Conservation (phyloP, 1,139 yeast genomes). For the Hansenula sp. region DNA sequence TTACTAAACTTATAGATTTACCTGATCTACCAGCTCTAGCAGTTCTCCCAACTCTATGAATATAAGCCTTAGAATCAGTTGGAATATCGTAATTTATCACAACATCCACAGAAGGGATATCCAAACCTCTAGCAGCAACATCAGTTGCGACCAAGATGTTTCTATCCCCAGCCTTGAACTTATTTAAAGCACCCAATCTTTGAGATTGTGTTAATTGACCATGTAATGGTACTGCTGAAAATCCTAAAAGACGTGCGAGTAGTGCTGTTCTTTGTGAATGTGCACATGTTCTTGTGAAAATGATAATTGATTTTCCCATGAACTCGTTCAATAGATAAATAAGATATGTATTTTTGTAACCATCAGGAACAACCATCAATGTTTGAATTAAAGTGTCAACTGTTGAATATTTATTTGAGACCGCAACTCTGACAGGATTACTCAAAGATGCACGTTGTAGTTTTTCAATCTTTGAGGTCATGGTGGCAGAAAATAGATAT, state of each 20-base stretch:
- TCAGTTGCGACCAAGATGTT: slow-evolving; percentile 91
- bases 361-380: slow-evolving; percentile 88
- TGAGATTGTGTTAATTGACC: slow-evolving; percentile 93
- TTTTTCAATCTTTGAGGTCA: slow-evolving; percentile 92
- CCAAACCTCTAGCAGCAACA: slow-evolving; percentile 97
- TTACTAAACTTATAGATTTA: slow-evolving; percentile 83
- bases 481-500: slow-evolving; percentile 90
- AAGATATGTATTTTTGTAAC: slow-evolving; percentile 83
- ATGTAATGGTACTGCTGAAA: slow-evolving; percentile 87
- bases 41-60: slow-evolving; percentile 96
- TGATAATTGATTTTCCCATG: slow-evolving; percentile 82
- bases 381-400: slow-evolving; percentile 90
- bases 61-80: slow-evolving; percentile 96
- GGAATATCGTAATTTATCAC: slow-evolving; percentile 95
- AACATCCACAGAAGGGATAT: slow-evolving; percentile 90
- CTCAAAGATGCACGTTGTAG: slow-evolving; percentile 87
- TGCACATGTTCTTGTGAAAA: slow-evolving; percentile 92
- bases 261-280: slow-evolving; percentile 90
- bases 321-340: slow-evolving; percentile 78
- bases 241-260: slow-evolving; percentile 75
- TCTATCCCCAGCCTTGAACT: slow-evolving; percentile 82
- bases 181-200: slow-evolving; percentile 86
- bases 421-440: slow-evolving; percentile 90
- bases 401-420: slow-evolving; percentile 83
- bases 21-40: slow-evolving; percentile 98